A percentile compares a stretch with the other conserved stretches of the same genome.
phyloP scores from a whole-genome alignment of 73 alveolate genomes.

The Breviolum minutum region DNA sequence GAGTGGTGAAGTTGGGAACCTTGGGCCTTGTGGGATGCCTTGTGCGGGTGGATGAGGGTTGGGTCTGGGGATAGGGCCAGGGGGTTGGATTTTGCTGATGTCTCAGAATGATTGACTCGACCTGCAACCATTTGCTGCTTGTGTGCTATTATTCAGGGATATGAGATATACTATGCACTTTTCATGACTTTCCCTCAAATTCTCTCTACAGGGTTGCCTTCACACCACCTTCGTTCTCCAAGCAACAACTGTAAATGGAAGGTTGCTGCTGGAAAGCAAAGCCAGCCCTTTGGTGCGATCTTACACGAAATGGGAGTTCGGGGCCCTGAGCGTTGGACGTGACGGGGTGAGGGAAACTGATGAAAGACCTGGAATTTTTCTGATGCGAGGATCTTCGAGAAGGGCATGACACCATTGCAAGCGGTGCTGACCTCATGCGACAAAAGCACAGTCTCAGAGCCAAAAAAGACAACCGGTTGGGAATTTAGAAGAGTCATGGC shows the following conservation, averaged over 20 bases:
- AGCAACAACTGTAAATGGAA: neutral
- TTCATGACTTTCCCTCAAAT: too few species aligned
- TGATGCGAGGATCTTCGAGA: constrained; percentile 70
- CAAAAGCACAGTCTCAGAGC: neutral
- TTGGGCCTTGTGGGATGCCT: neutral
- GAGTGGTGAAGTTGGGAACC: constrained; percentile 64
- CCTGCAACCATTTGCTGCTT: neutral
- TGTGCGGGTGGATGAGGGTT: neutral
- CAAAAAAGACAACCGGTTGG: neutral
- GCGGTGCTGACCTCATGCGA: constrained; percentile 24
- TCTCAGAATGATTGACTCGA: too few species aligned
- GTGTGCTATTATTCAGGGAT: neutral
- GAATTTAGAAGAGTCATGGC: neutral
- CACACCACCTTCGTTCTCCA: too few species aligned
- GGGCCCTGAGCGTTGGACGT: neutral
- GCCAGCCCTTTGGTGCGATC: constrained; percentile 69
- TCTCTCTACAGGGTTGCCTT: too few species aligned
- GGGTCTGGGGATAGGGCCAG: neutral
- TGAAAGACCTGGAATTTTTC: neutral
- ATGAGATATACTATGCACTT: too few species aligned
- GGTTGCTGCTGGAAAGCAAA: constrained; percentile 75
- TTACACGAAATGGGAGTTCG: constrained; percentile 49
- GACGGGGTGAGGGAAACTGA: neutral
- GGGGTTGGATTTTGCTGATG: too few species aligned
- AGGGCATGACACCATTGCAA: constrained; percentile 76